Base-by-base conservation (phyloP, 495 filamentous ascomycete species). In the Platismatia glauca region DNA sequence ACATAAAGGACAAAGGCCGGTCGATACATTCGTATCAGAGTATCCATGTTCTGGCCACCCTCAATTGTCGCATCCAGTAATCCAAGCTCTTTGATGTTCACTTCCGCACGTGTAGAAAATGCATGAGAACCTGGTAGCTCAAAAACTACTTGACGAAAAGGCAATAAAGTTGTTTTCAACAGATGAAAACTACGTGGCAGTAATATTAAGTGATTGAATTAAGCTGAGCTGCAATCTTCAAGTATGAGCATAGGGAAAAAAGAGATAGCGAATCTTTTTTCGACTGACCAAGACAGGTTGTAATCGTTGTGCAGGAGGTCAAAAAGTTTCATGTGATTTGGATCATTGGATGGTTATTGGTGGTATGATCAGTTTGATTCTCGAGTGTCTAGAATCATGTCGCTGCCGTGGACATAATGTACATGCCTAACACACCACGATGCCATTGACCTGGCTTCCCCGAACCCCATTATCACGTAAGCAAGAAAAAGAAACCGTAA, bases 381-480 rank as follows among this genome's bases (percentile, higher is more conserved):
- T 79, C 78, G 37, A 41, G 58, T 76, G 68, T 61, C 68, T 43
- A 67, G 66, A 69, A 69, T 64, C 69, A 71, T 71, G 67, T 67
- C 72, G 89, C 87, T 83, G 77, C 87, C 83, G 79, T 84, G 80
- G 86, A 82, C 78, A 86, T 92, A 94, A 91, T 94, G 83, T 95
- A 95, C 90, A 95, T 85, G 86, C 88, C 83, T 83, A 83, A 87
- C 50, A 7, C 29, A 83, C 80, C 77, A 76, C 80, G 85, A 80
- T 79, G 81, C 88, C 89, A 80, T 88, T 80, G 80, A 84, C 81
- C 86, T 79, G 77, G 74, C 84, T 83, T 79, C 77, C 85, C 87
- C 86, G 85, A 87, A 93, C 88, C 90, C 89, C 89, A 85, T 89
- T 85, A 88, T 89, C 89, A 86, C 86, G 81, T 84, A 82, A 84